These are phyloP conservation scores for Astragalus membranaceus DNA, from an alignment of 306 rosid species.

Conservation along the genomic window DNA sequence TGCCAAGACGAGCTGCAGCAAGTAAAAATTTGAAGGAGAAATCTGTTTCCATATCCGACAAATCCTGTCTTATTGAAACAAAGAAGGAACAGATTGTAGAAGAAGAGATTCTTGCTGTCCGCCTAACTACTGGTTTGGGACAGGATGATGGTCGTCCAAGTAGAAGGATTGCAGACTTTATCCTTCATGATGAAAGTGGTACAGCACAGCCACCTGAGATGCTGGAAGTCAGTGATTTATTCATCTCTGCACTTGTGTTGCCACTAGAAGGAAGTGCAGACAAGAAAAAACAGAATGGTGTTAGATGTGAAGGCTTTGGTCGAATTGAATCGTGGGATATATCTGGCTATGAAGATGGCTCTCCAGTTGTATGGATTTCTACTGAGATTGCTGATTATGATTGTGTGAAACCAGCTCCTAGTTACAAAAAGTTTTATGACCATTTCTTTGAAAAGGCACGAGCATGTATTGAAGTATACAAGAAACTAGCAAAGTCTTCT, in stretches of 20 bases:
- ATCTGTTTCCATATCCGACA: conserved; percentile 37
- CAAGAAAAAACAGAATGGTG: conserved; percentile 58
- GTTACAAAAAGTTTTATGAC: conserved; percentile 63
- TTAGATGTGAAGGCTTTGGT: conserved; percentile 80
- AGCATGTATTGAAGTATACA: conserved; percentile 73
- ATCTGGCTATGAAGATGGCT: conserved; percentile 89
- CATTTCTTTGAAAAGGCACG: conserved; percentile 67
- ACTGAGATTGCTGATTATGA: conserved; percentile 78
- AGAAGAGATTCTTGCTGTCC: conserved; percentile 60
- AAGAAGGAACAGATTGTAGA: conserved; percentile 59
- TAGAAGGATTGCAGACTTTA: conserved; percentile 69
- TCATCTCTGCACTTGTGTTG: conserved; percentile 63
- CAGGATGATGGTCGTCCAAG: conserved; percentile 52
- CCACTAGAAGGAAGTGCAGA: conserved; percentile 51
- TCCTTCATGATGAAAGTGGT: conserved; percentile 68
- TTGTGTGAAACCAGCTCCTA: conserved; percentile 65
- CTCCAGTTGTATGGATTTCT: conserved; percentile 80
- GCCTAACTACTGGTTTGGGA: conserved; percentile 51
- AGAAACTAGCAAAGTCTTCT: conserved; percentile 50
- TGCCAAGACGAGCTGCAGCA: conserved; percentile 90
- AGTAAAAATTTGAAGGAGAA: conserved; percentile 60
- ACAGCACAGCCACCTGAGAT: conserved; percentile 59
- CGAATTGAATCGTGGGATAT: conserved; percentile 85
- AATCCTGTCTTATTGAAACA: conserved; percentile 43
- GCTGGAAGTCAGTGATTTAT: conserved; percentile 69